Base-by-base conservation (phyloP, 441 rosid genomes). In the Francoa sonchifolia region DNA sequence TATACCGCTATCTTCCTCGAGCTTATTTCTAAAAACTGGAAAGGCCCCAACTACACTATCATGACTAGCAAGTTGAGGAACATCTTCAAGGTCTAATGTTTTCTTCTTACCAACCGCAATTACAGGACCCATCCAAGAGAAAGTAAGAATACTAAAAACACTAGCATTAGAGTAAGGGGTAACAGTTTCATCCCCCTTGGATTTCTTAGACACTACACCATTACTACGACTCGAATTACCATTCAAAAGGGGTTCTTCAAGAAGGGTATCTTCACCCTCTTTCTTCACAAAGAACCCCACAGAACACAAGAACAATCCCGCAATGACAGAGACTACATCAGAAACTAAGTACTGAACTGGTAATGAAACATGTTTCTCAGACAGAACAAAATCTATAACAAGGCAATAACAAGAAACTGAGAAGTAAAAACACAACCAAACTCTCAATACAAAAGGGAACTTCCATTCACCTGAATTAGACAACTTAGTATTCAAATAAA, bases 51-150 rank as follows among this genome's bases (percentile, higher is more conserved):
- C 61, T 12, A 72, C 75, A 52, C 79, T 77, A 55, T 82, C 84
- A 21, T 27, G 23, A 29, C 34, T 44, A 52, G 72, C 67, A 29
- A 89, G 79, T 53, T 89, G 89, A 61, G 97, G 89, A 51, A 84
- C 88, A 61, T 89, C 92, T 39, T 82, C 72, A 16, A 64, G 74
- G 76, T 84, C 82, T 54, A 84, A 57, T 27, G 72, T 46, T 63
- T 84, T 84, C 73, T 73, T 83, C 39, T 81, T 79, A 42, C 97
- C 97, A 33, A 44, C 18, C 11, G 76, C 69, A 61, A 89, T 62
- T 14, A 84, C 54, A 47, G 82, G 68, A 41, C 65, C 65, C 71
- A 79, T 52, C 95, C 92, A 79, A 29, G 88, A 73, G 74, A 89
- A 82, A 25, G 80, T 70, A 36, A 75, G 50, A 36, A 63, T 35